Evolutionary conservation across 2,329 filamentous ascomycete genomes (phyloP), one percentile per base, ranked within the genome.

Genomic region (Dactylellina sp.): DNA sequence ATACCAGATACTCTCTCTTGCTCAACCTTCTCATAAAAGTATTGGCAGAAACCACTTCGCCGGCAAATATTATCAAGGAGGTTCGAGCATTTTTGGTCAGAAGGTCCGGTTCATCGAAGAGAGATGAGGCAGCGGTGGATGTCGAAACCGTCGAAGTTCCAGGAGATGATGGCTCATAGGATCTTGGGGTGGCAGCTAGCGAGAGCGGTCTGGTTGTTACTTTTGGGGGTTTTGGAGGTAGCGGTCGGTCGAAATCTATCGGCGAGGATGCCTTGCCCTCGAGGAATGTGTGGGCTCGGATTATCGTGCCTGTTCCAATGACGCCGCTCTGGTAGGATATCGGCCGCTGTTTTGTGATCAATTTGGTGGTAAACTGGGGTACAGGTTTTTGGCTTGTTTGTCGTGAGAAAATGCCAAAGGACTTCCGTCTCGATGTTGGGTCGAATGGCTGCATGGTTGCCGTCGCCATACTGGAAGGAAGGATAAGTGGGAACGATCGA

Each of bases 1-100:
- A 82, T 12, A 91, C 89, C 62, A 91, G 82, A 77, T 89, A 91
- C 79, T 91, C 89, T 80, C 86, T 89, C 82, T 89, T 90, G 22
- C 60, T 64, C 53, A 75, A 44, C 81, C 90, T 90, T 79, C 89
- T 84, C 81, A 91, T 89, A 84, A 91, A 87, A 71, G 87, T 86
- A 64, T 86, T 88, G 53, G 87, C 88, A 11, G 87, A 90, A 80
- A 91, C 89, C 14, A 91, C 87, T 79, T 90, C 89, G 39, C 89
- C 89, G 81, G 90, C 86, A 75, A 75, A 75, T 35, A 75, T 39
- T n/a, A 75, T 70, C 42, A 70, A 44, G 2, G 70, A 66, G 6
- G 63, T 53, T 22, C 59, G 37, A 1, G 71, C 42, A 56, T 55
- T 60, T 22, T 72, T 68, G 6, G 50, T 37, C 18, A 60, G 14